Conservation (phyloP, 305 asterid genomes). For the Andrographis paniculata region DNA sequence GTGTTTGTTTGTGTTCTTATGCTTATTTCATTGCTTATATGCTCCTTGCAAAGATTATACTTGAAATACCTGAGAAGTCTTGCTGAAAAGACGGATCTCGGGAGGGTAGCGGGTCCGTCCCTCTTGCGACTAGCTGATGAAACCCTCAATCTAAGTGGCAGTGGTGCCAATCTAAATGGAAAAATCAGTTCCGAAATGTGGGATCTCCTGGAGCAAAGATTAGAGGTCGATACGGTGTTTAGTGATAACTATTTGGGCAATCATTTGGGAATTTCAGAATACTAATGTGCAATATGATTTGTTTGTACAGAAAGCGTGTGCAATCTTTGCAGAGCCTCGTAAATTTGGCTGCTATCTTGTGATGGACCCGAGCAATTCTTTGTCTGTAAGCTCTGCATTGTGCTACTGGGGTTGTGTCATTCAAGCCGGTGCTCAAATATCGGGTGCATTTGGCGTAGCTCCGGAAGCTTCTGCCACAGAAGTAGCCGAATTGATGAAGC, state of each 20-base stretch:
- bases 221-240: conserved; percentile 42
- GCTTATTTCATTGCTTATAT: conserved; percentile 12
- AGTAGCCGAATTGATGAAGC: conserved; percentile 22
- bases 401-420: conserved; percentile 93
- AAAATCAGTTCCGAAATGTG: conserved; percentile 71
- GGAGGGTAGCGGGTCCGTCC: conserved; percentile 87
- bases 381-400: conserved; percentile 48
- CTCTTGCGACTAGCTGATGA: conserved; percentile 75
- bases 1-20: conserved; percentile 3
- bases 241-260: conserved; percentile 10
- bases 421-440: conserved; percentile 79
- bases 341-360: conserved; percentile 76
- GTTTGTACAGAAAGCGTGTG: conserved; percentile 63
- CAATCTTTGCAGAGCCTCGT: conserved; percentile 44
- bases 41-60: conserved; percentile 48
- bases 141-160: conserved; percentile 49
- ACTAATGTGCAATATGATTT: conserved; percentile 7
- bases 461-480: conserved; percentile 22
- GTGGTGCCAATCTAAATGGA: conserved; percentile 44
- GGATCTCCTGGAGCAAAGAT: conserved; percentile 52
- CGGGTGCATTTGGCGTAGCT: conserved; percentile 60
- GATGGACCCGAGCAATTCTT: conserved; percentile 48
- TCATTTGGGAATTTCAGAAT: conserved; percentile 8
- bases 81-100: conserved; percentile 89
- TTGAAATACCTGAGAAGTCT: conserved; percentile 65